Evolutionary conservation across 2,329 filamentous ascomycete species (phyloP), one percentile per base, ranked within the genome.

Genomic region (Colletotrichum incanum): DNA sequence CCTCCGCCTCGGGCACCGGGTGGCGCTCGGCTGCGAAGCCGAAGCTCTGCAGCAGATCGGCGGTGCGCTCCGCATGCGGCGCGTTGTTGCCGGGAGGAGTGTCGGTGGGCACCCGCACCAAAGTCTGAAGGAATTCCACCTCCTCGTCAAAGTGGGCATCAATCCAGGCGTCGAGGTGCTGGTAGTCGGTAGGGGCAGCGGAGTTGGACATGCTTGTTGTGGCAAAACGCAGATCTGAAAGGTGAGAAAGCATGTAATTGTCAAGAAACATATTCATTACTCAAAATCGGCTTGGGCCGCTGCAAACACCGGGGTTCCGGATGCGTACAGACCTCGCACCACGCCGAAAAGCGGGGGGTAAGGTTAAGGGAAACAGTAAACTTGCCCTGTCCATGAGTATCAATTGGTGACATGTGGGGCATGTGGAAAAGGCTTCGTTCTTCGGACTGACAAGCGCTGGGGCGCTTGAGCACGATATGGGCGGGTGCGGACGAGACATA

Each of bases 101-200:
- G 43, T 67, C 69, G 9, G 69, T 72, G 49, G 69, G 69, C 37
- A 64, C 49, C 8, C 59, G 41, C 18, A 72, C 69, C 18, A 72
- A 28, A 23, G 18, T 47, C 58, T 72, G 69, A 9, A 72, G 64
- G 58, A 72, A 72, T 14, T 28, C 11, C 14, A 72, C 23, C 50
- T 72, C 69, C 23, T 72, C 69, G 7, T 72, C 69, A 34, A 72
- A 72, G 43, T 72, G 69, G 14, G 63, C 50, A 43, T 72, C 64
- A 16, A 72, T 50, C 69, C 69, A 72, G 26, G 56, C 64, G 58
- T 72, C 69, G 34, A 72, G 58, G 20, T 58, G 58, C 50, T 72
- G 34, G 50, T 69, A 58, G 5, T 64, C 59, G 14, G 47, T n/a
- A 18, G 39, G 9, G 6, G 20, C 5, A 18, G 56, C n/a, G 28